Evolutionary conservation across 2,329 filamentous ascomycete species (phyloP).

Genomic region (Colletotrichum echinochloae): DNA sequence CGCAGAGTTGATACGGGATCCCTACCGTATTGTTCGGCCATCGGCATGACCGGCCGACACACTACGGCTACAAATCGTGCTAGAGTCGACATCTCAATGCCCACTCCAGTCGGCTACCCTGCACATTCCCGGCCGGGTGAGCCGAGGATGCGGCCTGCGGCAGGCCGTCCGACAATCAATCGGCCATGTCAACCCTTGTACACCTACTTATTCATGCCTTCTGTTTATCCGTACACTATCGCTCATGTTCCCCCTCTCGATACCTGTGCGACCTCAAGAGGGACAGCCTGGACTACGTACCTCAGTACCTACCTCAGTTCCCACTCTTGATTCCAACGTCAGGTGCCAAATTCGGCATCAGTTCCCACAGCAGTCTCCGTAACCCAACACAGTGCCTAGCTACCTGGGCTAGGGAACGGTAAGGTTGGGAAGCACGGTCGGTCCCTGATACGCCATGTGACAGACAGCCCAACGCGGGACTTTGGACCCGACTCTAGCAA

Average conservation of each 20-base stretch:
- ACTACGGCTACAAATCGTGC: not conserved
- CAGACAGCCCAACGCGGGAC: slow-evolving; percentile 28
- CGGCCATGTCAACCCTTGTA: not conserved
- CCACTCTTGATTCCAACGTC: slow-evolving; percentile 25
- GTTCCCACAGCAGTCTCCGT: slow-evolving; percentile 20
- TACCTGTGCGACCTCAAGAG: too few species aligned
- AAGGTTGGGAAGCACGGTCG: slow-evolving; percentile 17
- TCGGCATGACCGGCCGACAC: not conserved
- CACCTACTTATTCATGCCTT: not conserved
- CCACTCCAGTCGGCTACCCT: not conserved
- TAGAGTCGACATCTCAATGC: not conserved
- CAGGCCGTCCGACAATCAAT: not conserved
- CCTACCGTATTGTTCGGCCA: not conserved
- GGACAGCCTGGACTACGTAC: too few species aligned
- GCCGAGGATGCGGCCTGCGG: not conserved
- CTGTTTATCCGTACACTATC: not conserved
- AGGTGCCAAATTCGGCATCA: slow-evolving; percentile 29
- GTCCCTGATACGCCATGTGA: slow-evolving; percentile 36
- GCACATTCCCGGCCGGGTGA: not conserved
- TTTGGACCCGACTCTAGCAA: slow-evolving; percentile 6
- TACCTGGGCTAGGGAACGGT: slow-evolving; percentile 1
- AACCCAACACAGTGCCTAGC: slow-evolving; percentile 3
- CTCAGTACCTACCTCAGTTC: too few species aligned
- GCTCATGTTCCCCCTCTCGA: slow-evolving; percentile 19
- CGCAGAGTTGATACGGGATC: too few species aligned